Base-by-base conservation (phyloP, 2,329 filamentous ascomycete species). In the Gnomoniopsis smithogilvyi region DNA sequence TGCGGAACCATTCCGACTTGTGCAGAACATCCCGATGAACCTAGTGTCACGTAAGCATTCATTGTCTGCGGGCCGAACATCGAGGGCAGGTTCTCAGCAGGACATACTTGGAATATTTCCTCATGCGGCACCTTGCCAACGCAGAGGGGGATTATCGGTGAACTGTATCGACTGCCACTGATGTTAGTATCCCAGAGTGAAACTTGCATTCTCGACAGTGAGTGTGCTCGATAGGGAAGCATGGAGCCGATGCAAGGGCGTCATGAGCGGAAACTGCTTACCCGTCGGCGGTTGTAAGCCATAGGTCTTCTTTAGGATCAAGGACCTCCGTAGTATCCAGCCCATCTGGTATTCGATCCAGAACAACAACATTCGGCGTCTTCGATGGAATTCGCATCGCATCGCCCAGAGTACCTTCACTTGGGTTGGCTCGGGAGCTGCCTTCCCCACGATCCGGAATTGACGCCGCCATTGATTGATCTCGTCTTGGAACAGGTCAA, bases 251-350 rank as follows among this genome's bases (percentile, higher is more conserved):
- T 30, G 26, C 26, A 30, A 30, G 4, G 26, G 26, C 26, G 4
- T 7, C 26, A 36, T 41, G 22, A 53, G 49, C 30, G 51, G 57
- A 68, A 17, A 7, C 36, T 7, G 45, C 74, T 70, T 67, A 78
- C 75, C 77, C 79, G 64, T 81, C 78, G 21, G 72, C 72, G n/a
- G 76, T 80, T 55, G 76, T 76, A 49, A 81, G 65, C 78, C 78
- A 81, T 24, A 81, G 70, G 64, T 81, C 79, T 56, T 78, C 74
- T 59, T 71, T 74, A 8, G 73, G 74, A 64, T 77, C 72, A 38
- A 74, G 67, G 3, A 66, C 54, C 45, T 74, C 71, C 34, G 69
- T 71, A 8, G 66, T 63, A 54, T 67, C 65, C 26, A 65, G 58
- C 3, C 69, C 70, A 22, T 70, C 69, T 21, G 70, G 67, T 34